Evolutionary conservation across 805 yeast species (phyloP), one percentile per base, ranked within the genome.

Genomic region (Grigorovia transvaalensis): DNA sequence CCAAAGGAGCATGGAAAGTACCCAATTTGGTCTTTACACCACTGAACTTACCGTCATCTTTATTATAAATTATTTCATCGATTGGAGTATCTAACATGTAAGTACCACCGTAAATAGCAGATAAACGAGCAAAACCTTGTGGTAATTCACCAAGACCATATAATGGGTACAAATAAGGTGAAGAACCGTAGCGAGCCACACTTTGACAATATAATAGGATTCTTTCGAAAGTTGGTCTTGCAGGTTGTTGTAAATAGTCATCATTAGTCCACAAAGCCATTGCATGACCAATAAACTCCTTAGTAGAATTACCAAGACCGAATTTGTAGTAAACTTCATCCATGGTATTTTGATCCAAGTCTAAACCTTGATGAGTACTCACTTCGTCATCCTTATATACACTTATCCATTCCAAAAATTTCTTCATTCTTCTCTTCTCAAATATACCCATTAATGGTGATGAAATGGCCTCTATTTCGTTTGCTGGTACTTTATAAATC

Each of bases 81-180:
- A 93, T 82, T 47, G 97, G 96, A 35, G 96, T 91, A 67, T 89
- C 96, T 65, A 93, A 79, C 99, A 93, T 93, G 67, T 89, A 93
- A 18, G 98, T 91, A 63, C 99, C 99, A 57, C 99, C 99, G 65
- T 93, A 89, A 58, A 93, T 91, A 27, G 99, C 99, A 50, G 95
- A 84, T 55, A 93, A 79, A 67, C 99, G 80, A 11, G 98, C 97
- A 74, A 93, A 93, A 9, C 97, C 99, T 72, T 93, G 99, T n/a
- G 99, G 99, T 54, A 93, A 76, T 70, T 93, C 99, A 50, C 99
- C 99, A 53, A 93, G 77, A 8, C 99, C 99, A 65, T 93, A 93
- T 63, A 91, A 74, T 47, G 99, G 99, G 67, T 93, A 93, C 55
- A 93, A 78, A 68, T 93, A 93, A 12, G 99, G 99, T 8, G 96